Conservation (phyloP, 805 yeast genomes). For the Ogataea populi-albae region DNA sequence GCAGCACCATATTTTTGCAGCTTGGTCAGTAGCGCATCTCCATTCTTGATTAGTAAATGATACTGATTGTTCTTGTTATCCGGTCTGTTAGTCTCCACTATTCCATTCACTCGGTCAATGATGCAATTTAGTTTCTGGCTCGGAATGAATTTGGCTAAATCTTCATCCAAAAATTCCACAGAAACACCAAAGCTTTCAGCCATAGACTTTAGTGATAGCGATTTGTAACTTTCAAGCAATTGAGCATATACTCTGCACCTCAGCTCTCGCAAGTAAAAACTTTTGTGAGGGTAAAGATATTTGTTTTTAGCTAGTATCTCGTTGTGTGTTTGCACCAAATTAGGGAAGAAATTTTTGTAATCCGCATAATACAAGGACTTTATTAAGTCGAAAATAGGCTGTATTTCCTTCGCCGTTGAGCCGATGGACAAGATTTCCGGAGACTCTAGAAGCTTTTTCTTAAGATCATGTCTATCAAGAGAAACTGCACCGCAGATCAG, state of each 20-base stretch:
- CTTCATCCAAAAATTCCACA: conserved; percentile 80
- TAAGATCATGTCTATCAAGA: conserved; percentile 79
- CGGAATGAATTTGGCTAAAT: conserved; percentile 86
- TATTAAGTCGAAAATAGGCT: conserved; percentile 78
- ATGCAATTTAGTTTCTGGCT: conserved; percentile 93
- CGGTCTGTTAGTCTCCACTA: conserved; percentile 92
- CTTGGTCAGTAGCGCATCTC: conserved; percentile 88
- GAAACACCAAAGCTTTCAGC: conserved; percentile 91
- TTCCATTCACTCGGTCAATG: conserved; percentile 91
- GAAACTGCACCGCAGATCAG: conserved; percentile 83
- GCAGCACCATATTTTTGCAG: conserved; percentile 97
- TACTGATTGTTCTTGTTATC: conserved; percentile 95
- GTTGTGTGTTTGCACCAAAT: conserved; percentile 74
- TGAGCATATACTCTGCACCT: conserved; percentile 94
- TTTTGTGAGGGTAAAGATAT: conserved; percentile 74
- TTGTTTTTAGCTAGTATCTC: conserved; percentile 60
- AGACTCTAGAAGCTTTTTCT: conserved; percentile 81
- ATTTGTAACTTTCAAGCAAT: conserved; percentile 88
- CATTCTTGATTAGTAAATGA: conserved; percentile 82
- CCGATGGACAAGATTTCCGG: conserved; percentile 86
- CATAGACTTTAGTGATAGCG: conserved; percentile 87
- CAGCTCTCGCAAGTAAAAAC: conserved; percentile 85
- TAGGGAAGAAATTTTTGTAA: conserved; percentile 74
- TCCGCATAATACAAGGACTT: conserved; percentile 87
- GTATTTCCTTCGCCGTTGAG: conserved; percentile 66